Evolutionary conservation across 2,329 filamentous ascomycete species (phyloP).

Genomic region (Monascus ruber): DNA sequence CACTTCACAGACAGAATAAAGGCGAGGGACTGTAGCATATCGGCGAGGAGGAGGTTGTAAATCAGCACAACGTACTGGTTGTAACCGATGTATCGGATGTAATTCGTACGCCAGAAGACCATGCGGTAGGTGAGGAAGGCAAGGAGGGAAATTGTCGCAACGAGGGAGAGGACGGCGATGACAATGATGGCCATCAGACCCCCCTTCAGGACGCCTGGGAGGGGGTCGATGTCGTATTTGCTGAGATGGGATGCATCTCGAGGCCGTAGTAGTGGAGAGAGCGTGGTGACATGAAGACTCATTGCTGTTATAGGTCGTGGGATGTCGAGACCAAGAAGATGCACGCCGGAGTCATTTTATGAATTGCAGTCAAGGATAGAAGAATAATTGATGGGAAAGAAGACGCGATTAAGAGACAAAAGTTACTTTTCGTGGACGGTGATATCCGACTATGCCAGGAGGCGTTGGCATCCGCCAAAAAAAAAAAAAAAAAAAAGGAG

Average conservation of each 20-base stretch:
- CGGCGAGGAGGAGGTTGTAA: conserved; percentile 42
- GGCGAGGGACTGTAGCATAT: conserved; percentile 41
- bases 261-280: too few species aligned
- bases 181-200: conserved; percentile 38
- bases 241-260: neutral
- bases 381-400: too few species aligned
- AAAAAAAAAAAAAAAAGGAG: too few species aligned
- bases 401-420: too few species aligned
- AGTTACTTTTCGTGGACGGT: too few species aligned
- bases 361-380: too few species aligned
- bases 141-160: conserved; percentile 34
- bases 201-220: conserved; percentile 21
- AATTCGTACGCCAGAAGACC: conserved; percentile 39
- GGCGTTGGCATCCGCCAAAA: too few species aligned
- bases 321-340: too few species aligned
- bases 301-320: too few species aligned
- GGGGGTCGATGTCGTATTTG: conserved; percentile 18
- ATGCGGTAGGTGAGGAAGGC: conserved; percentile 41
- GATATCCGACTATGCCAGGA: too few species aligned
- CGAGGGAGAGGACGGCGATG: conserved; percentile 37
- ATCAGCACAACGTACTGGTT: conserved; percentile 46
- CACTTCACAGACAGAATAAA: conserved; percentile 41
- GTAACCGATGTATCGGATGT: conserved; percentile 40
- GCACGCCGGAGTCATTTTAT: too few species aligned
- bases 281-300: too few species aligned